Base-by-base conservation (phyloP, 352 stramenopile genomes). In the Phytopythium vexans region DNA sequence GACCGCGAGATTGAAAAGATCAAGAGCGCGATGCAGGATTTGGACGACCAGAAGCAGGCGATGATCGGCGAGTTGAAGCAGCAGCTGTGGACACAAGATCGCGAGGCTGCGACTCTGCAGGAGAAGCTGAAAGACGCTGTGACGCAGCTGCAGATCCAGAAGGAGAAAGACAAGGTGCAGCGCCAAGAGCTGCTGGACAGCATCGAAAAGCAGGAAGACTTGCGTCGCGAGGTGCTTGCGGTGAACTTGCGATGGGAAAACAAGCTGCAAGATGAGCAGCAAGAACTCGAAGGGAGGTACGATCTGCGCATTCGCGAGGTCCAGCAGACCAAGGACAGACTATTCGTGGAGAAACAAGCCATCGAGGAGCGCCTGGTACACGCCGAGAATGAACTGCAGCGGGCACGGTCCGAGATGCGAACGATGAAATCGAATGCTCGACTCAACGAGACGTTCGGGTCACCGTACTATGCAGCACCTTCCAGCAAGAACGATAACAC, bases 241-340 rank as follows among this genome's bases (percentile, higher is more conserved):
- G 49, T 77, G n/a, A 85, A 82, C 39, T 35, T 88, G n/a, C 65
- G 74, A 27, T 88, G 76, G 72, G 80, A 89, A 41, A 86, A 82
- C 39, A 83, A 78, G 45, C 78, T 74, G 69, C 70, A 85, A 60
- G 74, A 86, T 11, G 60, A 84, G 40, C 68, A 92, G 51, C 67
- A 82, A 52, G 74, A 88, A 32, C 42, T 84, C 9, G 67, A 64
- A 8, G 55, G 59, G 8, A 66, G 65, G 2, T 66, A 77, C 32
- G 75, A 89, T 15, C 36, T 86, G 9, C 70, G 70, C 10, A 38
- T 84, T 0, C 59, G 75, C 8, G 82, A 92, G 41, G 41, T 86
- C 15, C 65, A 86, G 48, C 70, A 88, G 15, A 52, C 62, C 2
- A 82, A 82, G 58, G 74, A 90, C 15, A 68, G 73, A 34, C 21